A percentile compares a stretch with the other conserved stretches of the same genome.
Evolutionary conservation across 306 rosid genomes (phyloP).

Genomic region (Morella rubra): DNA sequence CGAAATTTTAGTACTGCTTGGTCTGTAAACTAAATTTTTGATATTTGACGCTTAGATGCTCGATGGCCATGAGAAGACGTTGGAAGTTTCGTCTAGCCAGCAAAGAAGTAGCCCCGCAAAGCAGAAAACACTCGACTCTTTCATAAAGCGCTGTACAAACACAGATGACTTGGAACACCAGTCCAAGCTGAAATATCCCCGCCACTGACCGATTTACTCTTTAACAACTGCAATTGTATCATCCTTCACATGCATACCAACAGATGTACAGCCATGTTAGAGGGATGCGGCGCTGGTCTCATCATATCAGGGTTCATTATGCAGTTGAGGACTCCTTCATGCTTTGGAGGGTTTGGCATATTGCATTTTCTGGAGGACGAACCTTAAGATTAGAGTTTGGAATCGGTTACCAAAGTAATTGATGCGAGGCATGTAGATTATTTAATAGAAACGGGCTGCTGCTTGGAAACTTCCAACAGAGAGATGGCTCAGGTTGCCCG

Average conservation of each 20-base stretch:
- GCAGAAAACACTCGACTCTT: conserved; percentile 74
- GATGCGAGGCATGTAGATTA: background rate
- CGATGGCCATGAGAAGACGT: too few species aligned
- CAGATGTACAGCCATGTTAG: background rate
- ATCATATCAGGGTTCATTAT: background rate
- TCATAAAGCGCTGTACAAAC: conserved; percentile 57
- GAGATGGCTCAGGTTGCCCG: background rate
- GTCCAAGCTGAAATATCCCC: conserved; percentile 51
- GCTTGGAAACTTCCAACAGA: too few species aligned
- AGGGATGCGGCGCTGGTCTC: background rate
- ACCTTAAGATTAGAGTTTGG: background rate
- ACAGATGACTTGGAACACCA: conserved; percentile 34
- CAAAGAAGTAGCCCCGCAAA: conserved; percentile 59
- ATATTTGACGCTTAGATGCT: too few species aligned
- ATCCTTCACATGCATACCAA: conserved; percentile 1
- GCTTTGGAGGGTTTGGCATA: background rate
- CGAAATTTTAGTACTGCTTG: too few species aligned
- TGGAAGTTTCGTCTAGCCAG: conserved; percentile 51
- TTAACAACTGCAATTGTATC: conserved; percentile 18
- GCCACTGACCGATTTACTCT: conserved; percentile 36
- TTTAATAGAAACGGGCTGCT: background rate
- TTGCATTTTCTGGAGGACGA: background rate
- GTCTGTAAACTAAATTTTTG: too few species aligned
- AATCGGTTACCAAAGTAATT: background rate
- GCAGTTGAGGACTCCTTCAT: background rate